A percentile compares a stretch with the other conserved stretches of the same genome.
Evolutionary conservation across 139 green algal species (phyloP).

Genomic region (Haematococcus lacustris): DNA sequence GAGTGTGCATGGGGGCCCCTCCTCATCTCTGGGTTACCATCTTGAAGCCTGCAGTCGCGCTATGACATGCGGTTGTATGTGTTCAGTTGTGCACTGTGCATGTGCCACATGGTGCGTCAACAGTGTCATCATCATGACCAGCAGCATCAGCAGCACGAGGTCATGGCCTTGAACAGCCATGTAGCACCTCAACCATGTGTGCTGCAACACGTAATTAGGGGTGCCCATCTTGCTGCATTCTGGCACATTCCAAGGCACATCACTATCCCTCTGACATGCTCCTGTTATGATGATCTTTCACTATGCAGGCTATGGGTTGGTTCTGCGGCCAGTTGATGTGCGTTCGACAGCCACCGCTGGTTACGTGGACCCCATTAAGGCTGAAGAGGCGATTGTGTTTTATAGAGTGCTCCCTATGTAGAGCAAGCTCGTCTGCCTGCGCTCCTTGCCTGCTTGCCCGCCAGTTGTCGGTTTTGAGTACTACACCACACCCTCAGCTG

Average conservation of each 20-base stretch:
- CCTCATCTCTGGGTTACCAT: background rate
- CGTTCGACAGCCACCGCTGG: background rate
- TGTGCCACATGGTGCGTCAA: no score
- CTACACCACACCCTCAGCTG: no score
- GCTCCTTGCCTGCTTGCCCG: no score
- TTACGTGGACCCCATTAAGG: conserved; percentile 3
- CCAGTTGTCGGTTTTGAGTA: no score
- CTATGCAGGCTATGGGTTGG: background rate
- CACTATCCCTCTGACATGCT: background rate
- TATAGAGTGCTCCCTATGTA: conserved; percentile 37
- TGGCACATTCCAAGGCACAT: background rate
- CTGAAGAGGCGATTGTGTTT: conserved; percentile 52
- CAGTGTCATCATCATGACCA: no score
- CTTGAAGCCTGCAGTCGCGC: background rate
- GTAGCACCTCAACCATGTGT: background rate
- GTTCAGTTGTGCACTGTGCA: no score
- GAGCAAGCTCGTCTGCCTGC: no score
- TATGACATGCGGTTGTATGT: no score
- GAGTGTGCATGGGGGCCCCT: background rate
- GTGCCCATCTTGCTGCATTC: background rate
- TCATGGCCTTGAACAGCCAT: no score
- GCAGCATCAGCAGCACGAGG: no score
- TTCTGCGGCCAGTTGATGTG: conserved; percentile 64
- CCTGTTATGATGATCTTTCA: background rate
- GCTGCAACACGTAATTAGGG: background rate